These are phyloP conservation scores for Aspergillus egyptiacus DNA, from an alignment of 495 filamentous ascomycete genomes.

Conservation along the genomic window DNA sequence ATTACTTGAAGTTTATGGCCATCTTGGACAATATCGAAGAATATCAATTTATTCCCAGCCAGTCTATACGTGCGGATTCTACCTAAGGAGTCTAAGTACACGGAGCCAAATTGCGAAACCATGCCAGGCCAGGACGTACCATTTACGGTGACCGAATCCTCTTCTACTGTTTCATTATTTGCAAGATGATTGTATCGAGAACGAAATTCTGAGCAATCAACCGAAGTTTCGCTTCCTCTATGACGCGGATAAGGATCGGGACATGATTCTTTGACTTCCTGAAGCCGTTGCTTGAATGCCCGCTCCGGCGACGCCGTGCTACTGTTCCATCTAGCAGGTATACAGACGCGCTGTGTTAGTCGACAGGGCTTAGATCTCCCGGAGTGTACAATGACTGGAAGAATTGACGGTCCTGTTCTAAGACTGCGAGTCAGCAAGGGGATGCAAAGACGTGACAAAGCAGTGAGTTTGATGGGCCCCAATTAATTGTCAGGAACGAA, in stretches of 20 bases:
- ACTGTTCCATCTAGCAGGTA: constrained; percentile 17
- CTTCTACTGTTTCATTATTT: constrained; percentile 43
- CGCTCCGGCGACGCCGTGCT: constrained; percentile 30
- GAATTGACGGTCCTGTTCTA: constrained; percentile 25
- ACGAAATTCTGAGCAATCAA: constrained; percentile 37
- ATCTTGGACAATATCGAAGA: constrained; percentile 72
- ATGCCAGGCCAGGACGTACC: constrained; percentile 37
- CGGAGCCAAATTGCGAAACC: constrained; percentile 17
- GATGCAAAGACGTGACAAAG: neutral
- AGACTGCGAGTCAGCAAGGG: constrained; percentile 12
- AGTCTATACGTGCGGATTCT: constrained; percentile 56
- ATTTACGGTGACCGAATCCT: constrained; percentile 35
- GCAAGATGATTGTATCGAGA: constrained; percentile 33
- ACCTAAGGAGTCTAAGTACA: constrained; percentile 55
- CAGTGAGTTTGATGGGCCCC: neutral
- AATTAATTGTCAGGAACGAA: constrained; percentile 12
- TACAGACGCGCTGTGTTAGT: constrained; percentile 2
- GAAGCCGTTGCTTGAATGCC: constrained; percentile 44
- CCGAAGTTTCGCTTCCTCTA: constrained; percentile 21
- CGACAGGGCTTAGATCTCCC: constrained; percentile 2
- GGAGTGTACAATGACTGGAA: constrained; percentile 1
- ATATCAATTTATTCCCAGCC: constrained; percentile 67
- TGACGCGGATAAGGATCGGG: constrained; percentile 50
- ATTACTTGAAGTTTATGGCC: constrained; percentile 65
- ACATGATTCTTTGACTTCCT: constrained; percentile 41